These are phyloP conservation scores for Pythium brachiatum DNA, from an alignment of 352 stramenopile species.

Conservation along the genomic window DNA sequence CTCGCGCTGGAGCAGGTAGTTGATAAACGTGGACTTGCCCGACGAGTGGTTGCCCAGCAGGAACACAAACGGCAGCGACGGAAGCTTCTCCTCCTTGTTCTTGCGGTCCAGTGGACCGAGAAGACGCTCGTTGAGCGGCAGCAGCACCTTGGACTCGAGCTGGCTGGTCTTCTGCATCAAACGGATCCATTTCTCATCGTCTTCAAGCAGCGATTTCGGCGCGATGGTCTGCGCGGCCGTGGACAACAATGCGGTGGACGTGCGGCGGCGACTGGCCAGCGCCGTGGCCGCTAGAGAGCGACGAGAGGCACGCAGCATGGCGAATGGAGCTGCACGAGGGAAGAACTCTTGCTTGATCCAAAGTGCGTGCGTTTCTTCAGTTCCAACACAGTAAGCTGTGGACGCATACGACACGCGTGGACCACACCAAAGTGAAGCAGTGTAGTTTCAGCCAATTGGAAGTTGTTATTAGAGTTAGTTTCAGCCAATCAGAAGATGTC, in stretches of 20 bases:
- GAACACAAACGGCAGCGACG: slow-evolving; percentile 97
- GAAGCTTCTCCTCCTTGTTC: slow-evolving; percentile 89
- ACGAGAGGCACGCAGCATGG: slow-evolving; percentile 26
- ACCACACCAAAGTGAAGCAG: slow-evolving; percentile 7
- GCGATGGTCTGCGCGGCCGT: slow-evolving; percentile 29
- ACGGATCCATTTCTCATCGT: slow-evolving; percentile 80
- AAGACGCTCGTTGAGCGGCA: slow-evolving; percentile 84
- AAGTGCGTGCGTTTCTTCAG: slow-evolving; percentile 7
- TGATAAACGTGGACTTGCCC: slow-evolving; percentile 99
- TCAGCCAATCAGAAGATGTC: slow-evolving; percentile 4
- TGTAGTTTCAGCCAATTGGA: neutral
- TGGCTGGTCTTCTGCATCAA: slow-evolving; percentile 82
- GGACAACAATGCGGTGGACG: slow-evolving; percentile 10
- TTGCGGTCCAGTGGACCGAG: slow-evolving; percentile 87
- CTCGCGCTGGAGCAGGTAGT: slow-evolving; percentile 94
- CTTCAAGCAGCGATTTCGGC: slow-evolving; percentile 25
- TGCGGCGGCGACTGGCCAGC: slow-evolving; percentile 1
- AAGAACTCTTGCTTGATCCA: slow-evolving; percentile 12
- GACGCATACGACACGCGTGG: slow-evolving; percentile 7
- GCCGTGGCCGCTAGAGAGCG: slow-evolving; percentile 18
- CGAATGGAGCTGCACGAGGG: slow-evolving; percentile 2
- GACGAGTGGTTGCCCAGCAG: slow-evolving; percentile 98
- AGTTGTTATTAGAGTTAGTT: slow-evolving; percentile 4
- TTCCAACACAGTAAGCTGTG: slow-evolving; percentile 1
- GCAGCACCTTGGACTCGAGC: slow-evolving; percentile 64